phyloP scores from a whole-genome alignment of 805 yeast species.

The Candida broadrunensis region DNA sequence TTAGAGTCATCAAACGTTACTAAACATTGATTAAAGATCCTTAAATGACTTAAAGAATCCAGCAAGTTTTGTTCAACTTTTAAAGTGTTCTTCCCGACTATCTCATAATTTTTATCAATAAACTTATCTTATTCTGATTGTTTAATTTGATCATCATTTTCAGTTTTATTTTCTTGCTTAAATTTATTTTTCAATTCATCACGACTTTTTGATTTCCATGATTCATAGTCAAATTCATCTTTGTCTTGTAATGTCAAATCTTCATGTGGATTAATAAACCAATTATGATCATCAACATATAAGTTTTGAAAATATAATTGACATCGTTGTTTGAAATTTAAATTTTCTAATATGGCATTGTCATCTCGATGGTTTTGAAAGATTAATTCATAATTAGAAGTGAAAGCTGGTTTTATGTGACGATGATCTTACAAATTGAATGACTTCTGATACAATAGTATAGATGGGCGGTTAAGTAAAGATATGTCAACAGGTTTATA shows the following conservation, averaged over 20 bases:
- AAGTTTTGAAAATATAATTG: slow-evolving; percentile 43
- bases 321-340: slow-evolving; percentile 39
- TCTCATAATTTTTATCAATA: slow-evolving; percentile 26
- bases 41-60: slow-evolving; percentile 42
- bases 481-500: not conserved
- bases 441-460: not conserved
- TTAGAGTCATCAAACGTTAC: slow-evolving; percentile 17
- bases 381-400: slow-evolving; percentile 14
- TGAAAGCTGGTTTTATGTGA: slow-evolving; percentile 13
- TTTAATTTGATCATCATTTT: slow-evolving; percentile 6
- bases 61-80: slow-evolving; percentile 34
- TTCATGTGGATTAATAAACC: slow-evolving; percentile 41
- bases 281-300: slow-evolving; percentile 35
- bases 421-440: slow-evolving; percentile 12
- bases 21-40: slow-evolving; percentile 47
- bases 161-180: slow-evolving; percentile 15
- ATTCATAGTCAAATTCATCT: slow-evolving; percentile 26
- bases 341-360: slow-evolving; percentile 15
- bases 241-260: slow-evolving; percentile 24
- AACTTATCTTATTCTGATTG: slow-evolving; percentile 16
- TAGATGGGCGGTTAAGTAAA: not conserved
- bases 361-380: slow-evolving; percentile 14
- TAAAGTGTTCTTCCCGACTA: slow-evolving; percentile 19
- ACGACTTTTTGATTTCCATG: slow-evolving; percentile 20
- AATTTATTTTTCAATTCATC: slow-evolving; percentile 25